Percentiles rank a stretch among this genome's conserved stretches.
Evolutionary conservation across 768 basidiomycete genomes (phyloP).

Genomic region (Dacryopinax primogenitus): DNA sequence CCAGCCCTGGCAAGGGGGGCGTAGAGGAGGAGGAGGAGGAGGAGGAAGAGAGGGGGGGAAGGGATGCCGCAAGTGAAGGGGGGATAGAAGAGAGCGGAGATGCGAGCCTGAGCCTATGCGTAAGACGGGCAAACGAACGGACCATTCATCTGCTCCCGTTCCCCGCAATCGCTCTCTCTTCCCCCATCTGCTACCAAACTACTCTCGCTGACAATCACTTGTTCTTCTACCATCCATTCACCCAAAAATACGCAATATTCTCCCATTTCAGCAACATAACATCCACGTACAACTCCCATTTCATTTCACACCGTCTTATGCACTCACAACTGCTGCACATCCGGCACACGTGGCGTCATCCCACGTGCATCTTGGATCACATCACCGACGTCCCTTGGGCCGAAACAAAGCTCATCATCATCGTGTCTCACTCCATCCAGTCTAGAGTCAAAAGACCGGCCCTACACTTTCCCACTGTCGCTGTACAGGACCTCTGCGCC

Average conservation of each 20-base stretch:
- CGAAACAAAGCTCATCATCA: too few species aligned
- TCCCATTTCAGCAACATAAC: too few species aligned
- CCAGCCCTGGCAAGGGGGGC: background rate
- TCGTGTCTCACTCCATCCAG: background rate
- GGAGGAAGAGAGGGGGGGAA: background rate
- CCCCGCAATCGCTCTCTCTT: too few species aligned
- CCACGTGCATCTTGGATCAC: background rate
- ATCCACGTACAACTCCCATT: background rate
- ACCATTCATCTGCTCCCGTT: background rate
- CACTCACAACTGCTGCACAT: background rate
- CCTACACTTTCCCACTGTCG: too few species aligned
- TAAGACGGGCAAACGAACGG: background rate
- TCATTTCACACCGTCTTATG: too few species aligned
- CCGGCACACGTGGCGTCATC: slow-evolving; percentile 8
- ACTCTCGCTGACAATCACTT: too few species aligned
- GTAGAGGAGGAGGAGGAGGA: background rate
- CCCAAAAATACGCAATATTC: too few species aligned
- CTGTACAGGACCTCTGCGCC: background rate
- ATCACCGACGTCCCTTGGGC: background rate
- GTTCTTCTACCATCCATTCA: too few species aligned
- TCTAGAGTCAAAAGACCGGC: too few species aligned
- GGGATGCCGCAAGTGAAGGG: background rate
- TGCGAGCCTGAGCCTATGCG: background rate
- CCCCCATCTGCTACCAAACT: too few species aligned
- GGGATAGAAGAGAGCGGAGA: background rate